Evolutionary conservation across 257 asterid genomes (phyloP).

Genomic region (Fraxinus cuspidata): DNA sequence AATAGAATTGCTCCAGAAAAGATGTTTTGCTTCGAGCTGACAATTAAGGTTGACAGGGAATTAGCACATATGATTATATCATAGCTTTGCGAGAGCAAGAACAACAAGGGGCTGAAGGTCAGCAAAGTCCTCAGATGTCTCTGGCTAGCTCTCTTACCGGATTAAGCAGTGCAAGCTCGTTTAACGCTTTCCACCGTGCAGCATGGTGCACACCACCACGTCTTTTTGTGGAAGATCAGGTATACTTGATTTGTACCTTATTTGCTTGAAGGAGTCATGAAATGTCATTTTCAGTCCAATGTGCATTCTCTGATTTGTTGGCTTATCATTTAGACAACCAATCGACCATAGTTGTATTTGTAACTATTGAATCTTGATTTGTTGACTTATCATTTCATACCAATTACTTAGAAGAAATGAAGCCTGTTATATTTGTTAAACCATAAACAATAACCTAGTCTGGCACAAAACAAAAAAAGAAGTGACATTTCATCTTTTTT

Average conservation of each 20-base stretch:
- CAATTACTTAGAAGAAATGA: too few species aligned
- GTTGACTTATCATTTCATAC: too few species aligned
- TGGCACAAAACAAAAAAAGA: too few species aligned
- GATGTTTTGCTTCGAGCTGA: not conserved
- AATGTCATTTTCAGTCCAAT: not conserved
- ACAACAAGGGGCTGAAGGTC: constrained; percentile 70
- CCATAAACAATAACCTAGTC: too few species aligned
- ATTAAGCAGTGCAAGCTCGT: constrained; percentile 91
- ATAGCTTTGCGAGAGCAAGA: constrained; percentile 97
- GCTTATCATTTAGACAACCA: not conserved
- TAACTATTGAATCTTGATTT: not conserved
- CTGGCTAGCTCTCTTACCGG: constrained; percentile 86
- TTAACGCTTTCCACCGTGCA: constrained; percentile 80
- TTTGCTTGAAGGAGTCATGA: not conserved
- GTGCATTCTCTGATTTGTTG: not conserved
- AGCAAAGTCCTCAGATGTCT: constrained; percentile 97
- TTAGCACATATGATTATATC: constrained; percentile 96
- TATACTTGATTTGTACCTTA: constrained; percentile 16
- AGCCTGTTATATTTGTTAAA: too few species aligned
- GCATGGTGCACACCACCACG: constrained; percentile 99
- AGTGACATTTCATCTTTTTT: too few species aligned
- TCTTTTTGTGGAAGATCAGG: constrained; percentile 97
- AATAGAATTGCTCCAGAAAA: not conserved
- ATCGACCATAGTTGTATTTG: not conserved
- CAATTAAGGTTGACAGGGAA: constrained; percentile 57